Conservation (phyloP, 2,329 filamentous ascomycete species). For the Drechmeria coniospora region DNA sequence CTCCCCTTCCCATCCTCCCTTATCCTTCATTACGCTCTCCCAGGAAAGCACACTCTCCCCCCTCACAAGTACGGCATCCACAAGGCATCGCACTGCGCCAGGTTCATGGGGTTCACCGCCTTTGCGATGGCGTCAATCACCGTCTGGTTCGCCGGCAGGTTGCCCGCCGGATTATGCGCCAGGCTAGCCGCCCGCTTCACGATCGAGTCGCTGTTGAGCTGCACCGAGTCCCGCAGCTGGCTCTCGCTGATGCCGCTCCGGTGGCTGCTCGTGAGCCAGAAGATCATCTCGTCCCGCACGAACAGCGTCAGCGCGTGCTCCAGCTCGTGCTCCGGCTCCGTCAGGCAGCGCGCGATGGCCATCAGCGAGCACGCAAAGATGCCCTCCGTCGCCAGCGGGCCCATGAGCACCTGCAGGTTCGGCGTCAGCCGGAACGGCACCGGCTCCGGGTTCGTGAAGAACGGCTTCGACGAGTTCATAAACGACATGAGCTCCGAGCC, state of each 20-base stretch:
- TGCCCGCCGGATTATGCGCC: constrained; percentile 61
- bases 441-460: constrained; percentile 88
- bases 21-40: neutral
- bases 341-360: constrained; percentile 88
- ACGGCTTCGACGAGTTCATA: constrained; percentile 69
- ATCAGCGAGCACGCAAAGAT: constrained; percentile 93
- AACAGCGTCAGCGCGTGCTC: constrained; percentile 90
- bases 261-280: constrained; percentile 79
- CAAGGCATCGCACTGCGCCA: constrained; percentile 77
- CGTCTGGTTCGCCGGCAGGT: constrained; percentile 89
- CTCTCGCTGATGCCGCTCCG: constrained; percentile 40
- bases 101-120: constrained; percentile 79
- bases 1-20: neutral
- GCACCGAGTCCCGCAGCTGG: constrained; percentile 63
- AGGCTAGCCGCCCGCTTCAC: constrained; percentile 80
- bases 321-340: constrained; percentile 78
- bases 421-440: constrained; percentile 96
- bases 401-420: constrained; percentile 91
- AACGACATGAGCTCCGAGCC: constrained; percentile 84
- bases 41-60: too few species aligned
- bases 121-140: constrained; percentile 88
- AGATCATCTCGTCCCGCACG: constrained; percentile 94
- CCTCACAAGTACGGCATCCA: constrained; percentile 91
- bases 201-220: constrained; percentile 77
- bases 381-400: constrained; percentile 85